Conservation (phyloP, 129 eudicot species). For the Lactuca saligna region DNA sequence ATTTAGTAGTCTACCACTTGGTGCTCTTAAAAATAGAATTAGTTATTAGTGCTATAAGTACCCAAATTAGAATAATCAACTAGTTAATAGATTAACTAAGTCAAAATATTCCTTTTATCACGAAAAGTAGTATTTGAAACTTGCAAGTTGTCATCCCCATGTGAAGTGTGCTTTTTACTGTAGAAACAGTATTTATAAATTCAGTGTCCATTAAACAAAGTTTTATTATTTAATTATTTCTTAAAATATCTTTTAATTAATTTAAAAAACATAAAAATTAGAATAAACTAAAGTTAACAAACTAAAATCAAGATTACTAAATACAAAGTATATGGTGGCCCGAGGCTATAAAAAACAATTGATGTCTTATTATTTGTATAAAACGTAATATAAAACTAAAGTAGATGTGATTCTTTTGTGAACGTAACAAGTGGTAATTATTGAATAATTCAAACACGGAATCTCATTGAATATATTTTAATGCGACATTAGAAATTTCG, state of each 20-base stretch:
- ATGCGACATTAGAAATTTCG: background rate
- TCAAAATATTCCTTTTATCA: constrained; percentile 2
- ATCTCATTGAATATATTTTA: background rate
- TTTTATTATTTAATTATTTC: too few relatives aligned
- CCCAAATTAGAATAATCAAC: background rate
- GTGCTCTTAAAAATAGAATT: background rate
- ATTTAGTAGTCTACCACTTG: background rate
- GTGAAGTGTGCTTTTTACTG: constrained; percentile 24
- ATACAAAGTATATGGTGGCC: background rate
- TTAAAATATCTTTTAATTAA: background rate
- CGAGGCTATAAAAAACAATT: background rate
- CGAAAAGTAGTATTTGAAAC: constrained; percentile 23
- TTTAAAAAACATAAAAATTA: too few relatives aligned
- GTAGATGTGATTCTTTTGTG: background rate
- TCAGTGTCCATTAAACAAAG: background rate
- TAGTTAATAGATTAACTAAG: background rate
- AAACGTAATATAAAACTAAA: background rate
- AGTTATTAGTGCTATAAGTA: background rate
- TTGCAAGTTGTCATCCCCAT: constrained; percentile 31
- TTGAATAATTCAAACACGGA: background rate
- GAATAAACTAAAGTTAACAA: background rate
- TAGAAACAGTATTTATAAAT: background rate
- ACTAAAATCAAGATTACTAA: background rate
- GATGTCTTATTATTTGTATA: background rate
- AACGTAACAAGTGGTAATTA: background rate